Percentiles rank a stretch among this genome's conserved stretches.
phyloP scores from a whole-genome alignment of 257 asterid species.

The Vinca minor region DNA sequence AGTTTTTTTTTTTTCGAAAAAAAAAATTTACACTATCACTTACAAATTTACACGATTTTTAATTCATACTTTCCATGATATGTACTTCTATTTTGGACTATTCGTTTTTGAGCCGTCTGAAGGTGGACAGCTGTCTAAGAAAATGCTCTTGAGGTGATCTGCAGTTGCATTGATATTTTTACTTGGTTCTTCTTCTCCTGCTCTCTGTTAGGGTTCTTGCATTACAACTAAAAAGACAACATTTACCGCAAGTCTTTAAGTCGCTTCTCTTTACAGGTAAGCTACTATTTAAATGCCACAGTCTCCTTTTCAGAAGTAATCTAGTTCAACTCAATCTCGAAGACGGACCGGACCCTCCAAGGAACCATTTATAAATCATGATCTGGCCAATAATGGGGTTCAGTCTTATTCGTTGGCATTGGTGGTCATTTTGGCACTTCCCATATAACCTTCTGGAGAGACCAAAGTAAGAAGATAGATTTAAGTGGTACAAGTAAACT shows the following conservation, averaged over 20 bases:
- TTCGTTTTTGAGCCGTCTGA: not conserved
- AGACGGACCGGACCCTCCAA: slow-evolving; percentile 56
- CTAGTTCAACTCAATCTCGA: slow-evolving; percentile 61
- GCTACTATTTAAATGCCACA: slow-evolving; percentile 3
- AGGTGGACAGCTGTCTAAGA: not conserved
- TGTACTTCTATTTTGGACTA: too few species aligned
- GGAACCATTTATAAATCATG: slow-evolving; percentile 37
- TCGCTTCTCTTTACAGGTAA: slow-evolving; percentile 53
- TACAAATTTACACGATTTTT: too few species aligned
- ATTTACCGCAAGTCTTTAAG: slow-evolving; percentile 27
- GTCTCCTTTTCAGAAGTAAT: not conserved
- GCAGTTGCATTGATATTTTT: not conserved
- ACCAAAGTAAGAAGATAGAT: not conserved
- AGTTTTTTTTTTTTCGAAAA: too few species aligned
- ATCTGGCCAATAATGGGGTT: slow-evolving; percentile 63
- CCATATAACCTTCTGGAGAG: not conserved
- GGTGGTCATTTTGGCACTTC: not conserved
- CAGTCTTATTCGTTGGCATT: too few species aligned
- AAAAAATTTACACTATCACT: too few species aligned
- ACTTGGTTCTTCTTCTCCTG: slow-evolving; percentile 8
- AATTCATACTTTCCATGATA: too few species aligned
- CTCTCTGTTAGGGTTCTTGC: slow-evolving; percentile 45
- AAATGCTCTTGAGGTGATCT: not conserved
- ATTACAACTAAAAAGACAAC: slow-evolving; percentile 49
- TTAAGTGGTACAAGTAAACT: not conserved